Evolutionary conservation across 1,284 basidiomycete genomes (phyloP), one percentile per base, ranked within the genome.

Genomic region (Austropuccinia psidii): DNA sequence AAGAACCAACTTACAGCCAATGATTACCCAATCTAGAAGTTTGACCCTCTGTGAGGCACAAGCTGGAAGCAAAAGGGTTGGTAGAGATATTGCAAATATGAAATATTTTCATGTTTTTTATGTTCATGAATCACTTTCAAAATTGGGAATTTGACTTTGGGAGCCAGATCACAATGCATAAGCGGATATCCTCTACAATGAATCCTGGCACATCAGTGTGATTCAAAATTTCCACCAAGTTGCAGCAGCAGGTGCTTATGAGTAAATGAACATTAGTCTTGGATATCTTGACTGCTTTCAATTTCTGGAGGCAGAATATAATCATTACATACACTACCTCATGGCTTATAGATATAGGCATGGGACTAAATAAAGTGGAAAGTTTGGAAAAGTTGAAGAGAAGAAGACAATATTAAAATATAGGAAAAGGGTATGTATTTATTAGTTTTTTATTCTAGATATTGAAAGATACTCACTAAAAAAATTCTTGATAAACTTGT

Each of bases 291-390:
- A 69, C 13, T 19, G 57, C 31, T 15, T 69, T 4, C n/a, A 27
- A n/a, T 37, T 69, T 8, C 49, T 69, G 8, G 19, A 45, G 21
- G 6, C 27, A 2, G 21, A 21, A 0, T 69, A 58, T 27, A 41
- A 69, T 29, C 52, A 69, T 31, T 69, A 57, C 41, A 52, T 69
- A 1, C 41, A 57, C 43, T 57, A 47, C n/a, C 29, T 5, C 29
- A 15, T 57, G 50, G 66, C 37, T 13, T 19, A 24, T 3, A 69
- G 43, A 15, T 69, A 43, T n/a, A 17, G 15, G 13, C 27, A 47
- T 11, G 66, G 57, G n/a, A 43, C 33, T 21, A 58, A 58, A 57
- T 24, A 57, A 37, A 17, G 15, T 29, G 66, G 66, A 4, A 68
- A 57, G 29, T 27, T 57, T 58, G 4, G 17, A 29, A 50, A 27